These are phyloP conservation scores for Anthracocystis setariae DNA, from an alignment of 1,284 basidiomycete genomes.

Conservation along the genomic window DNA sequence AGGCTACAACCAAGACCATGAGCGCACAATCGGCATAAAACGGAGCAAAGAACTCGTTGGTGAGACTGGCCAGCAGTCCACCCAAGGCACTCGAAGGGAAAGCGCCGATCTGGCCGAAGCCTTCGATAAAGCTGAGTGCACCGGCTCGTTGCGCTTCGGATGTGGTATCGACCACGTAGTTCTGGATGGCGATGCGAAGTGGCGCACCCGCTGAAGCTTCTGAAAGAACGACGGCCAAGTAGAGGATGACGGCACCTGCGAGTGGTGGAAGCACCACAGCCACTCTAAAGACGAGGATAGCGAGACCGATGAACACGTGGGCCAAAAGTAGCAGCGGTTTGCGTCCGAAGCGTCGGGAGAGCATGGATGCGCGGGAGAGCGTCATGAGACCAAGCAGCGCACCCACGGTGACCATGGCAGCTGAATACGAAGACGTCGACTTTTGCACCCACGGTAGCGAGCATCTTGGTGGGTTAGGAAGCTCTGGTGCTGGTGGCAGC, in stretches of 20 bases:
- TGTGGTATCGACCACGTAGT: constrained; percentile 63
- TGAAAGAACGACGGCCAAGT: constrained; percentile 48
- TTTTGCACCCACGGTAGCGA: constrained; percentile 52
- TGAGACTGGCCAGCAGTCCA: constrained; percentile 54
- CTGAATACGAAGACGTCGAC: constrained; percentile 58
- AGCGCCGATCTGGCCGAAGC: constrained; percentile 60
- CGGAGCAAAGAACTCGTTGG: constrained; percentile 59
- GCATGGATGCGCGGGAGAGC: constrained; percentile 45
- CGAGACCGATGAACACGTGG: constrained; percentile 47
- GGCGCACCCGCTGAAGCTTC: constrained; percentile 60
- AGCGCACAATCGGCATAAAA: constrained; percentile 58
- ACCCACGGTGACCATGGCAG: constrained; percentile 58
- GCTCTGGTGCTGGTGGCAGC: constrained; percentile 47
- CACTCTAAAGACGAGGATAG: constrained; percentile 48
- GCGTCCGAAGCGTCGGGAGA: constrained; percentile 54
- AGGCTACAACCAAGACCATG: constrained; percentile 46
- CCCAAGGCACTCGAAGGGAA: constrained; percentile 59
- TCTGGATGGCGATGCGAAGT: constrained; percentile 58
- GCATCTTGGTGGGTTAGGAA: constrained; percentile 52
- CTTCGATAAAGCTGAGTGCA: constrained; percentile 61
- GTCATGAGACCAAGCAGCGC: constrained; percentile 54
- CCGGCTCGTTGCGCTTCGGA: constrained; percentile 52
- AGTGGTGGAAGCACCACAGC: constrained; percentile 49
- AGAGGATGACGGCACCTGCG: constrained; percentile 48
- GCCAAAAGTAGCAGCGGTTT: constrained; percentile 56